phyloP scores from a whole-genome alignment of 768 basidiomycete genomes.

The Lactarius deliciosus region DNA sequence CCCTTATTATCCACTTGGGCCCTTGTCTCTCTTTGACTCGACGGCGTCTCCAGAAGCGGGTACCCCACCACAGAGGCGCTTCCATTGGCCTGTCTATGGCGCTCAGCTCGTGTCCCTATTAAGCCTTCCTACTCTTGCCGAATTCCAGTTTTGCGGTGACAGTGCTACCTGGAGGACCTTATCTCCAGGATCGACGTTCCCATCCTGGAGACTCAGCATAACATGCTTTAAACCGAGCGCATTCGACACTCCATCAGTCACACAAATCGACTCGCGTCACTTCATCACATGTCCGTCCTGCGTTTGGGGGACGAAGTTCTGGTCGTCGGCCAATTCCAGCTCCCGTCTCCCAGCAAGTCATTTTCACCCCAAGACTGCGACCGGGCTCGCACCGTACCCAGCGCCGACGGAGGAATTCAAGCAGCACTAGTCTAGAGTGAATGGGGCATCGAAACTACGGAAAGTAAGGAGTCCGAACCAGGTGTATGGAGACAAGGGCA shows the following conservation, averaged over 20 bases:
- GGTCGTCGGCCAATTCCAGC: not conserved
- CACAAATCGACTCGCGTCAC: not conserved
- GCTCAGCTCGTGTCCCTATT: no score
- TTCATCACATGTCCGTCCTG: constrained; percentile 1
- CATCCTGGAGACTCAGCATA: not conserved
- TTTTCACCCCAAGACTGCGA: not conserved
- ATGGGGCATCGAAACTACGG: no score
- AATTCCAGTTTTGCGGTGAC: constrained; percentile 4
- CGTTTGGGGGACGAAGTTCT: not conserved
- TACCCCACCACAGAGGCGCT: not conserved
- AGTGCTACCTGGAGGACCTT: constrained; percentile 1
- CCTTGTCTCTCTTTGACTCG: constrained; percentile 12
- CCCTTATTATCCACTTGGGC: not conserved
- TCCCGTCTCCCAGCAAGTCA: not conserved
- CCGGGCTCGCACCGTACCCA: no score
- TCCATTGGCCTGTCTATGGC: not conserved
- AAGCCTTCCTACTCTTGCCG: constrained; percentile 3
- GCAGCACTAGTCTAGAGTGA: no score
- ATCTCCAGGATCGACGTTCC: constrained; percentile 1
- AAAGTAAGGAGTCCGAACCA: no score
- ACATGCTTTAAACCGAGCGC: no score
- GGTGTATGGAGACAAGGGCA: no score
- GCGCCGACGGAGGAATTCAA: no score
- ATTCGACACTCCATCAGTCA: not conserved
- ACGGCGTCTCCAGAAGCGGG: not conserved